A percentile compares a stretch with the other conserved stretches of the same genome.
Conservation (phyloP, 306 rosid genomes). For the Sphenostylis stenocarpa region DNA sequence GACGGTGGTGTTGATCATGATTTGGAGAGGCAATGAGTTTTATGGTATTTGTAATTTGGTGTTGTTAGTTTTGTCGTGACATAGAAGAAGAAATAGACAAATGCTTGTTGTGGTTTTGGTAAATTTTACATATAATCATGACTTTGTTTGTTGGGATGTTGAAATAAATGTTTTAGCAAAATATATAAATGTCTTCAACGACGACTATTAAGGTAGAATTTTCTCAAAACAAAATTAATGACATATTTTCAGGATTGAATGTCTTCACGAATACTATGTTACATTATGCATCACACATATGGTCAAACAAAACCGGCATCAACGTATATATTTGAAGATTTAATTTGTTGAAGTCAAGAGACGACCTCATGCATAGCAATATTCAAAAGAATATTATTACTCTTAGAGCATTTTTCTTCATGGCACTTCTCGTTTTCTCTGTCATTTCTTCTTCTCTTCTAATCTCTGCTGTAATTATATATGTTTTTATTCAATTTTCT, state of each 20-base stretch:
- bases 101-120: not conserved
- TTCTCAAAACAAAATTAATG: not conserved
- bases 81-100: not conserved
- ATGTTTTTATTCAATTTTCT: not conserved
- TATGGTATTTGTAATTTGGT: not conserved
- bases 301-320: not conserved
- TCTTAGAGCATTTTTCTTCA: not conserved
- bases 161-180: not conserved
- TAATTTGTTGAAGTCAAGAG: not conserved
- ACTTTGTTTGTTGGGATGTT: not conserved
- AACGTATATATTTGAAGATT: not conserved
- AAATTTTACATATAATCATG: not conserved
- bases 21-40: constrained; percentile 45
- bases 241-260: not conserved
- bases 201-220: not conserved
- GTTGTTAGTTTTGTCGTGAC: not conserved
- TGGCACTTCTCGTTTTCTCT: not conserved
- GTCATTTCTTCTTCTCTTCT: not conserved
- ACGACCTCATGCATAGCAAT: not conserved
- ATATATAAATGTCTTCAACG: not conserved
- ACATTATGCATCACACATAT: not conserved
- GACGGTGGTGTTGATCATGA: constrained; percentile 29
- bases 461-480: not conserved
- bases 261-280: not conserved
- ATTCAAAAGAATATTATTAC: not conserved